Base-by-base conservation (phyloP, 2,329 filamentous ascomycete species). In the Coniochaeta prunicola region DNA sequence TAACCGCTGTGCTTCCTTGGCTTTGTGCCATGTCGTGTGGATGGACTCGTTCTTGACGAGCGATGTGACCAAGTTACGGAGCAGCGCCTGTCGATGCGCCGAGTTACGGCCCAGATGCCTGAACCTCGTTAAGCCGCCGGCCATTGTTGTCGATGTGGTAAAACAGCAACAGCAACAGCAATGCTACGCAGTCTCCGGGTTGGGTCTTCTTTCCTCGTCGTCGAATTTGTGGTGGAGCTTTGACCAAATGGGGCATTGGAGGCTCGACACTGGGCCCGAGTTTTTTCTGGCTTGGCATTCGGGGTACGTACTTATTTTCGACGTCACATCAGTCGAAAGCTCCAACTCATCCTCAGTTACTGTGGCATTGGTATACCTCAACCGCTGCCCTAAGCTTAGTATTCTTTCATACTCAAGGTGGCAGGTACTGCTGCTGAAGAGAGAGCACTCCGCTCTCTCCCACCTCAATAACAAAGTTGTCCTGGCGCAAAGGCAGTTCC, bases 51-150 rank as follows among this genome's bases (percentile, higher is more conserved):
- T 86, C 74, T 90, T 83, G 77, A 99, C 89, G 65, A 99, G 89
- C 58, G 93, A 94, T 65, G 93, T 96, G 72, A 97, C 92, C 62
- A 99, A 82, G 76, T 97, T 97, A 70, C 94, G 91, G 65, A 99
- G 87, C 66, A 99, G 85, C 57, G 94, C 93, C 78, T 93, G 86
- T 72, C 94, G 86, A 73, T 97, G 94, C 58, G 93, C 80, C 57
- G 92, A 96, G 65, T 85, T 82, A 67, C 94, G 92, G 76, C 87
- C 87, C 62, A 99, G 80, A 75, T 96, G 90, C 66, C 94, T 88
- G 78, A 93, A 96, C 78, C 92, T 96, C 73, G 91, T 83, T 64
- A 85, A 81, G 65, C 90, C 91, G 69, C 92, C 92, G 64, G 91
- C 92, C 92, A 97, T 96, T 66, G 61, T 71, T 65, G 62, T 59